Evolutionary conservation across 495 filamentous ascomycete genomes (phyloP).

Genomic region (Trichodelitschia bisporula): DNA sequence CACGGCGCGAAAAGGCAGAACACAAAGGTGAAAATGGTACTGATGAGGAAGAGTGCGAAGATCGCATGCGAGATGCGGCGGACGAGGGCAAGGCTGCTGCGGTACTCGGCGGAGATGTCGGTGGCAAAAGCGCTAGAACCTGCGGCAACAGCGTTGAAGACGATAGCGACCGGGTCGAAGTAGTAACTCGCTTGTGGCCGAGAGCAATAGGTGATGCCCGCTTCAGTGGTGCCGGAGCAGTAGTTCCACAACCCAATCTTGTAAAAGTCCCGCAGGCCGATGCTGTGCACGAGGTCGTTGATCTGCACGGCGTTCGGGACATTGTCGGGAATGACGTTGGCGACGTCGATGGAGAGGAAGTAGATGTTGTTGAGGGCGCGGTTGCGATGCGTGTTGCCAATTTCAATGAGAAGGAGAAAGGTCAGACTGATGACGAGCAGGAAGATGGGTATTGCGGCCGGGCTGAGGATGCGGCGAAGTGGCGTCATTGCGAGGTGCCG

Average conservation of each 20-base stretch:
- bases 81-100: slow-evolving; percentile 46
- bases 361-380: slow-evolving; percentile 41
- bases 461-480: slow-evolving; percentile 21
- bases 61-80: slow-evolving; percentile 64
- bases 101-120: slow-evolving; percentile 47
- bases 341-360: slow-evolving; percentile 64
- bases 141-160: slow-evolving; percentile 49
- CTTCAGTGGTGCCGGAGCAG: slow-evolving; percentile 56
- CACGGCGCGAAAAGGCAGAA: slow-evolving; percentile 35
- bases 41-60: slow-evolving; percentile 68
- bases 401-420: slow-evolving; percentile 53
- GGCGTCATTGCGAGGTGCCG: background rate
- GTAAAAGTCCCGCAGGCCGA: slow-evolving; percentile 87
- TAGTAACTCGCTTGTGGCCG: slow-evolving; percentile 46
- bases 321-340: slow-evolving; percentile 52
- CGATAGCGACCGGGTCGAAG: slow-evolving; percentile 71
- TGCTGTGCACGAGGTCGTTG: slow-evolving; percentile 67
- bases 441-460: slow-evolving; percentile 31
- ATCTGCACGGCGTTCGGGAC: slow-evolving; percentile 55
- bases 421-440: slow-evolving; percentile 48
- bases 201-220: slow-evolving; percentile 53
- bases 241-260: slow-evolving; percentile 76
- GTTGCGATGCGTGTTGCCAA: slow-evolving; percentile 40
- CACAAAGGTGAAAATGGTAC: slow-evolving; percentile 36
- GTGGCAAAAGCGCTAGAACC: slow-evolving; percentile 54